These are phyloP conservation scores for Pleurotus eryngii DNA, from an alignment of 768 basidiomycete species.

Conservation along the genomic window DNA sequence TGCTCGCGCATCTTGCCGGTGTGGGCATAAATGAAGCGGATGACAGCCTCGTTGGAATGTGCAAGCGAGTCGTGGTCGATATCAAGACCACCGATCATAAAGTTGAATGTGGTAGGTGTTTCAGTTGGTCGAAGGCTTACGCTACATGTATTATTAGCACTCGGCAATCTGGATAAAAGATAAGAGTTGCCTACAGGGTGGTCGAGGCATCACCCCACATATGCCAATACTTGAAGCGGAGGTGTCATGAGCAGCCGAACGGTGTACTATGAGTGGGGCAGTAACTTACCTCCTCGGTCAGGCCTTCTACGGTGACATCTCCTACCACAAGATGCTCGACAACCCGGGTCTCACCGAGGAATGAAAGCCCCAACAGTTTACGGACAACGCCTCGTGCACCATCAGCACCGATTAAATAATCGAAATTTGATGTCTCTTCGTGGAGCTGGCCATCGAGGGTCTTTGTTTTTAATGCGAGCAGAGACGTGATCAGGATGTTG, in stretches of 20 bases:
- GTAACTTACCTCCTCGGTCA: slow-evolving; percentile 33
- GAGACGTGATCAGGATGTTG: slow-evolving; percentile 20
- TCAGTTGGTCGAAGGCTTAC: slow-evolving; percentile 10
- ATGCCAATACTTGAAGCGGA: slow-evolving; percentile 2
- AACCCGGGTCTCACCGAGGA: slow-evolving; percentile 28
- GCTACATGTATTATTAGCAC: not conserved
- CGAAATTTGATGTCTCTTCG: slow-evolving; percentile 12
- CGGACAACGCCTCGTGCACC: slow-evolving; percentile 25
- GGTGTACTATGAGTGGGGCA: not conserved
- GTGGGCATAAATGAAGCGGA: slow-evolving; percentile 1
- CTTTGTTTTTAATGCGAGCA: slow-evolving; percentile 13
- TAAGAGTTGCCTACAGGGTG: not conserved
- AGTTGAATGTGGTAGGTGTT: slow-evolving; percentile 4
- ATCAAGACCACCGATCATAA: slow-evolving; percentile 6
- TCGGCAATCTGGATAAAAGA: not conserved
- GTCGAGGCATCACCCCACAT: slow-evolving; percentile 6
- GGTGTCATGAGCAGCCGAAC: not conserved
- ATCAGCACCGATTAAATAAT: slow-evolving; percentile 21
- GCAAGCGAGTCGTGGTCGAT: slow-evolving; percentile 1
- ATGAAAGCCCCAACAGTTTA: slow-evolving; percentile 20
- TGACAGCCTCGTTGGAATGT: slow-evolving; percentile 2
- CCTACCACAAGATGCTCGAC: slow-evolving; percentile 21
- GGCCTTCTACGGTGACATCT: slow-evolving; percentile 38
- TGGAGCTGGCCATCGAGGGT: slow-evolving; percentile 4
- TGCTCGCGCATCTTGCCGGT: slow-evolving; percentile 19